Base-by-base conservation (phyloP, 1,284 basidiomycete genomes). In the Ceratobasidium sp. region DNA sequence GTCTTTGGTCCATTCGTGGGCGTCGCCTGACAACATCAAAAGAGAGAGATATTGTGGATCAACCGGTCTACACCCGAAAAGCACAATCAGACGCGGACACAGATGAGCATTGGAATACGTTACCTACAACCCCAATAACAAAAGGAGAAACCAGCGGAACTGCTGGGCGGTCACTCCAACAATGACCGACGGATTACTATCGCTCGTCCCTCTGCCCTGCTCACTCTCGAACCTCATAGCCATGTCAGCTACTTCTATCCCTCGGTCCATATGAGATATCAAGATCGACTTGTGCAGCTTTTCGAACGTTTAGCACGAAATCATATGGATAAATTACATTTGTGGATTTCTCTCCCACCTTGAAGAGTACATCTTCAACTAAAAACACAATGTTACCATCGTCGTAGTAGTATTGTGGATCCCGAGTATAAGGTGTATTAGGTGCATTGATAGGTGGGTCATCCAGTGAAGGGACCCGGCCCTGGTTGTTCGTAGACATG, bases 171-270 rank as follows among this genome's bases (percentile, higher is more conserved):
- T 54, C 19, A 41, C n/a, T 8, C 14, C n/a, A n/a, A 29, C 3
- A n/a, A 66, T 9, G 9, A 22, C n/a, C 5, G 54, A n/a, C n/a
- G 64, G 64, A 24, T 53, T 41, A 3, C 22, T 50, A 44, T 66
- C 51, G 33, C 7, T 51, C 6, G n/a, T n/a, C n/a, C n/a, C n/a
- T n/a, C n/a, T n/a, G n/a, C n/a, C n/a, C n/a, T n/a, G n/a, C n/a
- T n/a, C n/a, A n/a, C n/a, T n/a, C n/a, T n/a, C n/a, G n/a, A n/a
- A n/a, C n/a, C n/a, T n/a, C n/a, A n/a, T n/a, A n/a, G n/a, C n/a
- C n/a, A n/a, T n/a, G n/a, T n/a, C n/a, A n/a, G n/a, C n/a, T n/a
- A n/a, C n/a, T n/a, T n/a, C n/a, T n/a, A n/a, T n/a, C n/a, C n/a
- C n/a, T n/a, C n/a, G n/a, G n/a, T 59, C 56, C 56, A 59, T 14